Percentiles rank a stretch among this genome's conserved stretches.
phyloP scores from a whole-genome alignment of 768 basidiomycete genomes.

The Lactifluus hygrophoroides region DNA sequence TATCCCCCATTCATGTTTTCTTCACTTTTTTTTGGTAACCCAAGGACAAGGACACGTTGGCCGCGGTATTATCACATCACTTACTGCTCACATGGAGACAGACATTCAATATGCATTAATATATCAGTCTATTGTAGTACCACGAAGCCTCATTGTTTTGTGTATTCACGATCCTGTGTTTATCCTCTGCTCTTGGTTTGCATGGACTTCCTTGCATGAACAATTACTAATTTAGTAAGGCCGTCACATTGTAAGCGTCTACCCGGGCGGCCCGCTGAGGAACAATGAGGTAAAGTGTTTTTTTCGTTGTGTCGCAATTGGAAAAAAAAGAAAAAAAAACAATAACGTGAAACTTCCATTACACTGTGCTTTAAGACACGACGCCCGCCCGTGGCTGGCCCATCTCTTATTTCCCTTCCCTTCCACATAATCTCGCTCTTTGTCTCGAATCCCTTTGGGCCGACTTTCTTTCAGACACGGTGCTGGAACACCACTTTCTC shows the following conservation, averaged over 20 bases:
- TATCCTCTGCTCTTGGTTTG: neutral
- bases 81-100: neutral
- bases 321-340: neutral
- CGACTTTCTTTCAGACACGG: conserved; percentile 2
- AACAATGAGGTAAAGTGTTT: neutral
- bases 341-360: neutral
- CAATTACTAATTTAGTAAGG: too few relatives aligned
- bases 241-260: too few relatives aligned
- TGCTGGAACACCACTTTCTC: conserved; percentile 17
- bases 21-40: neutral
- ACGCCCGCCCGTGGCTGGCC: neutral
- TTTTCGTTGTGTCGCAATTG: neutral
- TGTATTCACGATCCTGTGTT: neutral
- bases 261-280: neutral
- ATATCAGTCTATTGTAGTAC: neutral
- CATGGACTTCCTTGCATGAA: neutral
- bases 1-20: neutral
- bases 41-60: conserved; percentile 2
- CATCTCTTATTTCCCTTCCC: neutral
- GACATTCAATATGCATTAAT: neutral
- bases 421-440: neutral
- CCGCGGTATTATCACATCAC: neutral
- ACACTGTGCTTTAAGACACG: neutral
- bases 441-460: neutral
- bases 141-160: neutral